Evolutionary conservation across 139 green algal species (phyloP).

Genomic region (Chlorella sorokiniana): DNA sequence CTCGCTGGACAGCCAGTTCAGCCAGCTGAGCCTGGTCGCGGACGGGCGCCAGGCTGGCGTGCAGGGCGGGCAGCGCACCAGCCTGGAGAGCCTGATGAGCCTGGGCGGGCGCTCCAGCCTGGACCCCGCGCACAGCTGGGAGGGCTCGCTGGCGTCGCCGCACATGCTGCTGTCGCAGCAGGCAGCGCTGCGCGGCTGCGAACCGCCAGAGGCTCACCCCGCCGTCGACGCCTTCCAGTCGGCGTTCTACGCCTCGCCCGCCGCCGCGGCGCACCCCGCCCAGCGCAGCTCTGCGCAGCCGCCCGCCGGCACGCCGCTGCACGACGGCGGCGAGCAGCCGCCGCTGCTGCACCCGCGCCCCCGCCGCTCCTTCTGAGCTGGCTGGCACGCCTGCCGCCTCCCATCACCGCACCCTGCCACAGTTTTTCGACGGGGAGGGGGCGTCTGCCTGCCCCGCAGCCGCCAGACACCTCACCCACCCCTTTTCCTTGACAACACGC

Average conservation of each 20-base stretch:
- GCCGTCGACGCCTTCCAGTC: no score
- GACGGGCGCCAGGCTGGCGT: no score
- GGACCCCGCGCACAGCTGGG: no score
- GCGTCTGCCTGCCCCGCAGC: no score
- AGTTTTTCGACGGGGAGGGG: neutral
- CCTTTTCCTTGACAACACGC: no score
- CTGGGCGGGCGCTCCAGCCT: neutral
- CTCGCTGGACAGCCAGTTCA: neutral
- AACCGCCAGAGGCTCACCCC: no score
- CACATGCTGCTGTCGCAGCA: neutral
- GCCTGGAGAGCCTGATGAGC: neutral
- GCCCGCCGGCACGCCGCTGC: no score
- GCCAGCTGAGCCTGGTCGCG: neutral
- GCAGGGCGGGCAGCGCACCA: neutral
- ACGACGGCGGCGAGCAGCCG: no score
- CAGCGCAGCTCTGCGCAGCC: no score
- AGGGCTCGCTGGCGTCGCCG: neutral
- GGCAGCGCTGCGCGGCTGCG: neutral
- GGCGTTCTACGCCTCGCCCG: no score
- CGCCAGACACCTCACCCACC: no score
- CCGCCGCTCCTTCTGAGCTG: neutral
- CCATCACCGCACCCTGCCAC: neutral
- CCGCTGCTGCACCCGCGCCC: neutral
- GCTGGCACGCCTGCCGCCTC: neutral
- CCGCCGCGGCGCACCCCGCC: no score